Percentiles rank a stretch among this genome's conserved stretches.
These are phyloP conservation scores for Cephaloascus fragrans DNA, from an alignment of 805 yeast genomes.

Conservation along the genomic window DNA sequence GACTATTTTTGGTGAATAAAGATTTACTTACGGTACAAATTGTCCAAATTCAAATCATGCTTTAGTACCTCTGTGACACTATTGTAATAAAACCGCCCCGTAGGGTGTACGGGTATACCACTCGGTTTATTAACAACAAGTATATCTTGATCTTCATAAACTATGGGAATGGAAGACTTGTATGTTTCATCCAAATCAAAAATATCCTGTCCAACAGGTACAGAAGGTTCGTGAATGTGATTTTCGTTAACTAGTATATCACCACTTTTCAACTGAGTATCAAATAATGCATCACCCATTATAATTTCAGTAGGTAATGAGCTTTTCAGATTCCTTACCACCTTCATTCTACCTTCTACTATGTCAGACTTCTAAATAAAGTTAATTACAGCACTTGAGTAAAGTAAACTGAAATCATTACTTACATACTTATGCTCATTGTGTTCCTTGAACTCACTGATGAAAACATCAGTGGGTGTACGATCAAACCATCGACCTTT, in stretches of 20 bases:
- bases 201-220: conserved; percentile 10
- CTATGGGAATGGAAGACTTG: conserved; percentile 11
- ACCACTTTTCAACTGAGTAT: background rate
- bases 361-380: background rate
- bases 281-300: background rate
- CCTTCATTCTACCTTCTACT: background rate
- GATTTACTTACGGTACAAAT: conserved; percentile 17
- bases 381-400: background rate
- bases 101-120: conserved; percentile 48
- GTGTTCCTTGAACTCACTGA: conserved; percentile 4
- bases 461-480: conserved; percentile 6
- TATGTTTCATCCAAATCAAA: background rate
- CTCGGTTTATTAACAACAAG: conserved; percentile 41
- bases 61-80: conserved; percentile 31
- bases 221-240: conserved; percentile 39
- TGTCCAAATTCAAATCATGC: conserved; percentile 12
- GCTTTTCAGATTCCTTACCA: background rate
- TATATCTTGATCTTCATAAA: conserved; percentile 24
- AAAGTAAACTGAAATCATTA: background rate
- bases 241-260: conserved; percentile 2
- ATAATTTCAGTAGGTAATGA: background rate
- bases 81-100: conserved; percentile 32
- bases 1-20: conserved; percentile 4
- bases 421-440: background rate
- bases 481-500: conserved; percentile 9